phyloP scores from a whole-genome alignment of 495 filamentous ascomycete species.

The Massariosphaeria phaeospora region DNA sequence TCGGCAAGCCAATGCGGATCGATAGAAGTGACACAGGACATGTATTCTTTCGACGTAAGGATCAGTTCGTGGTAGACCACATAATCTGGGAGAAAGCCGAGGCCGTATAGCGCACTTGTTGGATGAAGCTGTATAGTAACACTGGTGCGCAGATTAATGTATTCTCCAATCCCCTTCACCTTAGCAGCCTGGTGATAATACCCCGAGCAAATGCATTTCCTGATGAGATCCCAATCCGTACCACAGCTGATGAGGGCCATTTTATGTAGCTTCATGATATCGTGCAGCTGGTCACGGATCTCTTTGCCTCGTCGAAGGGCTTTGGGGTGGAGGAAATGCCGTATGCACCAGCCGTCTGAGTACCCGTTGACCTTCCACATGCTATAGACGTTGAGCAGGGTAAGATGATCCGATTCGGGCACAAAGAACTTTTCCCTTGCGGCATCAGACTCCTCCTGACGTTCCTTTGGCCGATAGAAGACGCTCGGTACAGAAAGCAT shows the following conservation, averaged over 20 bases:
- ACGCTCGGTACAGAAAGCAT: slow-evolving; percentile 97
- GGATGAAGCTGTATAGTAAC: slow-evolving; percentile 93
- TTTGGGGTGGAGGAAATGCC: slow-evolving; percentile 91
- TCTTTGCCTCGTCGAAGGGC: slow-evolving; percentile 85
- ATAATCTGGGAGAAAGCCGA: slow-evolving; percentile 91
- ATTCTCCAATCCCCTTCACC: slow-evolving; percentile 94
- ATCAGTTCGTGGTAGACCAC: slow-evolving; percentile 99
- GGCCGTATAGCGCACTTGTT: slow-evolving; percentile 84
- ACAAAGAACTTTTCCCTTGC: slow-evolving; percentile 99
- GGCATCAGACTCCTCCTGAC: slow-evolving; percentile 92
- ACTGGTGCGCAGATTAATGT: slow-evolving; percentile 90
- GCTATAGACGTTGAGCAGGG: slow-evolving; percentile 89
- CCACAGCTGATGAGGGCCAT: slow-evolving; percentile 85
- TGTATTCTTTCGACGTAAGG: slow-evolving; percentile 95
- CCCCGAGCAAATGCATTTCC: slow-evolving; percentile 94
- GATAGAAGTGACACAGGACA: slow-evolving; percentile 94
- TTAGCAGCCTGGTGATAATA: slow-evolving; percentile 99
- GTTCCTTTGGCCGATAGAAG: slow-evolving; percentile 96
- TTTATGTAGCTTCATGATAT: slow-evolving; percentile 92
- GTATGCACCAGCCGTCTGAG: slow-evolving; percentile 85
- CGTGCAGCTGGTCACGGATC: slow-evolving; percentile 84
- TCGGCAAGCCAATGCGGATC: slow-evolving; percentile 98
- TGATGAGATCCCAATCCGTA: slow-evolving; percentile 92
- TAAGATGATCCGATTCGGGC: slow-evolving; percentile 93
- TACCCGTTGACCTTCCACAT: slow-evolving; percentile 91